Evolutionary conservation across 176 grass and related monocot genomes (phyloP), one percentile per base, ranked within the genome.

Genomic region (Eleusine indica): DNA sequence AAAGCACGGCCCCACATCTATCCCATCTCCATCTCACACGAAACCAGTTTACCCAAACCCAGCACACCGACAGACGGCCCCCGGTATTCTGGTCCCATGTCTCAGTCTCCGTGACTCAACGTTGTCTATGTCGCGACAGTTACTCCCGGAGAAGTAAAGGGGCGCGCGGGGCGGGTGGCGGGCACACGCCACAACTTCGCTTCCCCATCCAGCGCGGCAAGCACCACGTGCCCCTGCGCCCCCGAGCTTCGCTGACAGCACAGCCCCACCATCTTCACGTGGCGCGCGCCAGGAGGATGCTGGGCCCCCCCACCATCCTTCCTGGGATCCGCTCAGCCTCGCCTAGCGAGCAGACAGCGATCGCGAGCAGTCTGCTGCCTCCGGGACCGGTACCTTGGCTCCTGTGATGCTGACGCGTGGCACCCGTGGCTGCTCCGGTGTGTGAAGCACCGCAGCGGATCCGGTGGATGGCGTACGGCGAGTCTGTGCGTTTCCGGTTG

Each of bases 181-280:
- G 75, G 57, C 75, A 77, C 75, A 77, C 75, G 75, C 75, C 75
- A 64, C 39, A 10, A 7, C 17, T 17, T 14, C 15, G 3, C 12
- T 12, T 16, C 32, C 46, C 14, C 69, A 17, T 9, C 74, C 37
- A 3, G 38, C 54, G 74, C 54, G 51, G 18, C 73, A 40, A 7
- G 71, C 68, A 43, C 41, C 74, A 77, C 56, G 74, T 77, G 74
- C 54, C 21, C 73, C 54, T 41, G 74, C 54, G 2, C 35, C 48
- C 74, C 4, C 4, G 5, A 0, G 1, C 7, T 15, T 57, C 73
- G 0, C 72, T 75, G 72, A 75, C 49, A 0, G 2, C 0, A 1
- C 0, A 21, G 38, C 54, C 73, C 1, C 74, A 9, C 3, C 0
- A 2, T 0, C 1, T 47, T 62, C 37, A 44, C 74, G 56, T 62